A percentile compares a stretch with the other conserved stretches of the same genome.
phyloP scores from a whole-genome alignment of 108 stramenopile species.

The Stephanodiscus minutulus region DNA sequence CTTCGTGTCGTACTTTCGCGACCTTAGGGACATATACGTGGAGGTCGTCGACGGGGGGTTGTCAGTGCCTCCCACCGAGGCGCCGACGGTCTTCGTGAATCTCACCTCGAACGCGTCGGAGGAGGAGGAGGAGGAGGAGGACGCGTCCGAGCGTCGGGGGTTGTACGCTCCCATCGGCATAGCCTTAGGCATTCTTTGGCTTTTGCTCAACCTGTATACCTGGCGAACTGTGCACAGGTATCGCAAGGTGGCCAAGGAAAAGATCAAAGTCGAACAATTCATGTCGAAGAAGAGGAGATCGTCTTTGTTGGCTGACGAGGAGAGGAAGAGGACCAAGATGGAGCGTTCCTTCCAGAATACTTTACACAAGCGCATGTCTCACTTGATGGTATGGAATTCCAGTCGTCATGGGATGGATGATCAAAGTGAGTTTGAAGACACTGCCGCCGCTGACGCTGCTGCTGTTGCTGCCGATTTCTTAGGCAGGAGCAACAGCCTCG shows the following conservation, averaged over 20 bases:
- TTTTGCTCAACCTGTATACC: constrained; percentile 10
- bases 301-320: neutral
- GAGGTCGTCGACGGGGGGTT: constrained; percentile 16
- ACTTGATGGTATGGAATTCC: too few relatives aligned
- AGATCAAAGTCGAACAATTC: neutral
- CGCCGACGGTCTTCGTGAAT: constrained; percentile 10
- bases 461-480: neutral
- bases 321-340: neutral
- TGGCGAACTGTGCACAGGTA: constrained; percentile 4
- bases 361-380: too few relatives aligned
- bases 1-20: constrained; percentile 29
- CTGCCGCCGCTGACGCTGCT: too few relatives aligned
- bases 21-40: neutral
- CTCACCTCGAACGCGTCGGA: constrained; percentile 1
- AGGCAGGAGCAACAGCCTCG: neutral
- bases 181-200: constrained; percentile 20
- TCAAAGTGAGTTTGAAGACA: too few relatives aligned
- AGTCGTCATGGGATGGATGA: too few relatives aligned
- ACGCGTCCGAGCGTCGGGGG: neutral
- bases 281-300: neutral
- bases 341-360: too few relatives aligned
- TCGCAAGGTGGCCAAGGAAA: neutral
- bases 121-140: constrained; percentile 7
- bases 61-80: constrained; percentile 8
- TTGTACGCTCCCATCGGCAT: constrained; percentile 12